These are phyloP conservation scores for Crithidia bombi DNA, from an alignment of 208 protist species.

Conservation along the genomic window DNA sequence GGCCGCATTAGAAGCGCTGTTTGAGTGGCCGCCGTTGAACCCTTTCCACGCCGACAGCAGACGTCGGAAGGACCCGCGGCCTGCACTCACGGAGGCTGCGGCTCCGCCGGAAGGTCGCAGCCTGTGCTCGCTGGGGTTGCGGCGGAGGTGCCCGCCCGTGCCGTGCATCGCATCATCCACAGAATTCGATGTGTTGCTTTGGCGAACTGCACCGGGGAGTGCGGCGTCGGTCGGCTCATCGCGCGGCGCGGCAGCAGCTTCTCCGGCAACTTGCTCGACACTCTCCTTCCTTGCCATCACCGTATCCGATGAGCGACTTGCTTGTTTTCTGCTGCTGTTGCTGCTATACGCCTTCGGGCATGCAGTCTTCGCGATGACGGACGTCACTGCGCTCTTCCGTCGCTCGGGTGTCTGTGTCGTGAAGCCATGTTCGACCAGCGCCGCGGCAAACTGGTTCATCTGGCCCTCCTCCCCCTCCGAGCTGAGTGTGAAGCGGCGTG, in stretches of 20 bases:
- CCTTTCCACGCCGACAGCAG: slow-evolving; percentile 17
- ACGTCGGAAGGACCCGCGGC: slow-evolving; percentile 7
- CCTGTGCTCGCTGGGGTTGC: slow-evolving; percentile 3
- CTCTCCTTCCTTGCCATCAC: background rate
- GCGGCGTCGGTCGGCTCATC: background rate
- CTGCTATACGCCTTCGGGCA: background rate
- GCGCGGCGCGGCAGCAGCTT: background rate
- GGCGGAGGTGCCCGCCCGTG: background rate
- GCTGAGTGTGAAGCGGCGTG: slow-evolving; percentile 23
- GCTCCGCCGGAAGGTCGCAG: background rate
- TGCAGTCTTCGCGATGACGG: background rate
- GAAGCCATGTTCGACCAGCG: slow-evolving; percentile 33
- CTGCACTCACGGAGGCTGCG: background rate
- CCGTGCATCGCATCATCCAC: background rate
- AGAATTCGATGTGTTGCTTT: slow-evolving; percentile 1
- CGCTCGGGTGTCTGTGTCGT: background rate
- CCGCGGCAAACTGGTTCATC: slow-evolving; percentile 32
- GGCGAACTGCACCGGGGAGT: background rate
- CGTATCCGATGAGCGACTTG: background rate
- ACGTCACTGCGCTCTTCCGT: background rate
- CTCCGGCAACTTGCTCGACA: background rate
- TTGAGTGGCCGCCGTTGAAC: background rate
- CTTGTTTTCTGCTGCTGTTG: background rate
- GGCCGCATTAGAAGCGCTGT: background rate
- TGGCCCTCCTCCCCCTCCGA: slow-evolving; percentile 9